phyloP scores from a whole-genome alignment of 2,329 filamentous ascomycete species.

The Balansia obtecta region DNA sequence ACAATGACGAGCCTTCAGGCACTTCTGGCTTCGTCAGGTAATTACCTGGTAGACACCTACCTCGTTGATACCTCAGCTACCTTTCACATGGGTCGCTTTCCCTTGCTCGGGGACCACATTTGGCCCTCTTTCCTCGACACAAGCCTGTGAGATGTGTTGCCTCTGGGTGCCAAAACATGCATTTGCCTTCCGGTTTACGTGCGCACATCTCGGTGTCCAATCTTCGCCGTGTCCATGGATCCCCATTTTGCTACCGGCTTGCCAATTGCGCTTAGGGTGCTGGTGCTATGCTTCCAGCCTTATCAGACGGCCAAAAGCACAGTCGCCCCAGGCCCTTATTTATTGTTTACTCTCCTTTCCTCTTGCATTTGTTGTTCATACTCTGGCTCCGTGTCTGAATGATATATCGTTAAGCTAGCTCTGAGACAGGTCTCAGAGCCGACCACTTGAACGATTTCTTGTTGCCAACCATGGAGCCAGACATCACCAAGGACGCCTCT shows the following conservation, averaged over 20 bases:
- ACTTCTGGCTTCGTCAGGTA: slow-evolving; percentile 1
- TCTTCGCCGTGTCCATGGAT: background rate
- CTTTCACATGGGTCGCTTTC: background rate
- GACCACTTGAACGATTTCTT: slow-evolving; percentile 10
- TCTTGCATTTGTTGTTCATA: background rate
- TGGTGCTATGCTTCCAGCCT: background rate
- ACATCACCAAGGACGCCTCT: slow-evolving; percentile 16
- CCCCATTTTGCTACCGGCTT: background rate
- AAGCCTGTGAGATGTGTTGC: background rate
- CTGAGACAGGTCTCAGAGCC: slow-evolving; percentile 15
- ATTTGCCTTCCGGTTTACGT: slow-evolving; percentile 1
- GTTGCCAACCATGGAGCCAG: slow-evolving; percentile 11
- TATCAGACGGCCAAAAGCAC: background rate
- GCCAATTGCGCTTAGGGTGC: background rate
- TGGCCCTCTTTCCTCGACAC: slow-evolving; percentile 6
- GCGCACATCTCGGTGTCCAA: background rate
- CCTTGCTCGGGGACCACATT: slow-evolving; percentile 4
- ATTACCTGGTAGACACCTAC: background rate
- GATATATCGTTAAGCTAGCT: slow-evolving; percentile 2
- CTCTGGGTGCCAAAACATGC: slow-evolving; percentile 2
- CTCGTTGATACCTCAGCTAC: no score
- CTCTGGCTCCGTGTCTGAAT: slow-evolving; percentile 3
- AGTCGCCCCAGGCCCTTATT: background rate
- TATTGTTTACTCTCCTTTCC: background rate
- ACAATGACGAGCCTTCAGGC: background rate